Conservation (phyloP, 78 protist genomes). For the Cyanophora paradoxa region DNA sequence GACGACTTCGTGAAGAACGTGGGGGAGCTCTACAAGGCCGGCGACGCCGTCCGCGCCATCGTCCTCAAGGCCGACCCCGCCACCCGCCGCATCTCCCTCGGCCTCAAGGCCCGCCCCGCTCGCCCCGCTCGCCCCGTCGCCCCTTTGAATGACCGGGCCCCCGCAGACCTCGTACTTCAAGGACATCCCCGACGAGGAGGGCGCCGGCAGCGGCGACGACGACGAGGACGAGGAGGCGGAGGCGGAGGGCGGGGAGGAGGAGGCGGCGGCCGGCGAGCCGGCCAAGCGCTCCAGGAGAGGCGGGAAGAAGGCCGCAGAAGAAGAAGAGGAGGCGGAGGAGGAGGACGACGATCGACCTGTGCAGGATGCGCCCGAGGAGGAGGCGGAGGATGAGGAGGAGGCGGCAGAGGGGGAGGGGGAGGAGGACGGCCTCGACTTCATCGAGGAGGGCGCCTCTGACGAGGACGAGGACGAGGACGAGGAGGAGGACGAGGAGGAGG, state of each 20-base stretch:
- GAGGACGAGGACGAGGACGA: neutral
- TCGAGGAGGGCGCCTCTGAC: neutral
- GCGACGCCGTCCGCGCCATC: conserved; percentile 6
- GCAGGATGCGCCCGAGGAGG: neutral
- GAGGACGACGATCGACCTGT: neutral
- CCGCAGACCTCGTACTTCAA: neutral
- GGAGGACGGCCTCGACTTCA: neutral
- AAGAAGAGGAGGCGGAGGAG: no score
- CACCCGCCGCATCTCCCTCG: neutral
- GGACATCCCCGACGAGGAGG: no score
- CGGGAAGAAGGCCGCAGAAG: no score
- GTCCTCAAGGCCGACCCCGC: neutral
- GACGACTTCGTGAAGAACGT: conserved; percentile 14
- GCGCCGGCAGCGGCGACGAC: neutral
- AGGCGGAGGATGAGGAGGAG: neutral
- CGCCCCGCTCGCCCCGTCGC: no score
- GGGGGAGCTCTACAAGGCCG: neutral
- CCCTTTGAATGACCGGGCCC: no score
- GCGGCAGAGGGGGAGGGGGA: neutral
- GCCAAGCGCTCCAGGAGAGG: no score
- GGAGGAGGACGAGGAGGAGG: conserved; percentile 4
- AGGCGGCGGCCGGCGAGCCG: neutral
- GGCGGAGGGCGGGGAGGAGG: neutral
- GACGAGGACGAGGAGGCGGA: conserved; percentile 4
- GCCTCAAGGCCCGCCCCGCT: neutral